phyloP scores from a whole-genome alignment of 1,139 yeast genomes.

The Arxiozyma heterogenica region DNA sequence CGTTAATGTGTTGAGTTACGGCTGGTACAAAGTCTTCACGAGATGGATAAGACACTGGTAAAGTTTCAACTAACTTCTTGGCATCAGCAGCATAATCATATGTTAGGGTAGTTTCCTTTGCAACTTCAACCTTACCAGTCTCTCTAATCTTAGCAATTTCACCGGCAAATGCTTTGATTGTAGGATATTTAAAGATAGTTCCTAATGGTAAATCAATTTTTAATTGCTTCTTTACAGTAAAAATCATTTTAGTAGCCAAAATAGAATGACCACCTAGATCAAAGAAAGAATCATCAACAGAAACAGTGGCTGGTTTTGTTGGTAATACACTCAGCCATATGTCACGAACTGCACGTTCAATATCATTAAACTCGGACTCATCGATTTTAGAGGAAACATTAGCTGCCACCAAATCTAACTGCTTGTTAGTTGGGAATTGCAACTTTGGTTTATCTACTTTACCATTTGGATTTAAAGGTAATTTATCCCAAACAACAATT shows the following conservation, averaged over 20 bases:
- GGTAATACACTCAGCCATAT: constrained; percentile 85
- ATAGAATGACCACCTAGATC: constrained; percentile 98
- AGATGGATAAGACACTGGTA: constrained; percentile 37
- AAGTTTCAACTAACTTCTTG: constrained; percentile 39
- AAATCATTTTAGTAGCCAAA: constrained; percentile 93
- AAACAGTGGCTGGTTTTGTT: constrained; percentile 66
- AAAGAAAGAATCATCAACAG: constrained; percentile 81
- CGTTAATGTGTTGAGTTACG: constrained; percentile 39
- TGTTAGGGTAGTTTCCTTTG: constrained; percentile 25
- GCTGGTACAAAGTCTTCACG: constrained; percentile 30
- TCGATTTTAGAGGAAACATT: constrained; percentile 34
- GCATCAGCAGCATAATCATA: constrained; percentile 72
- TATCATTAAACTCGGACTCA: constrained; percentile 48
- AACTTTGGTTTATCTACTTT: constrained; percentile 95
- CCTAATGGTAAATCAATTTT: constrained; percentile 82
- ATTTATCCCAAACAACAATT: constrained; percentile 72
- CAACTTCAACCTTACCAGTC: constrained; percentile 11
- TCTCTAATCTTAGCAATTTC: constrained; percentile 47
- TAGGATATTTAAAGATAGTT: constrained; percentile 79
- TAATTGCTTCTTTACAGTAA: constrained; percentile 72
- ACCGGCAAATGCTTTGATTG: constrained; percentile 66
- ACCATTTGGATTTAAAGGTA: constrained; percentile 97
- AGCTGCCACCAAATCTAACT: constrained; percentile 43
- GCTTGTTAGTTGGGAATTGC: constrained; percentile 90
- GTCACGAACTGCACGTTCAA: constrained; percentile 63